Evolutionary conservation across 495 filamentous ascomycete species (phyloP), one percentile per base, ranked within the genome.

Genomic region (Glonium stellatum): DNA sequence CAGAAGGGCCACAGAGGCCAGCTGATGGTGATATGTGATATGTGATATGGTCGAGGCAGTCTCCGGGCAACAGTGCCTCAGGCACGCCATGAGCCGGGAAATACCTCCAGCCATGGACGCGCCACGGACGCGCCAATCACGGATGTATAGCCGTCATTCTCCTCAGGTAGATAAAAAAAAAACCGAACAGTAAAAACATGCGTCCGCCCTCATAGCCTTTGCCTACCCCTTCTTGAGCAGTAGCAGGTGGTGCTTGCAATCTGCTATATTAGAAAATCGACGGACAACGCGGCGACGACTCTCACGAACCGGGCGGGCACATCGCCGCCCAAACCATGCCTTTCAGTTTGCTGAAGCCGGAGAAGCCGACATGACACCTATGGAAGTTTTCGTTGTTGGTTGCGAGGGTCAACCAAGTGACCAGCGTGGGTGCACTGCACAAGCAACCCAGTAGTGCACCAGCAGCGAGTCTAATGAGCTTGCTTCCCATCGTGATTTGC

Each of bases 321-420:
- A 31, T 25, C 25, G 21, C 48, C 19, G 2, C 48, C 48, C 5
- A 8, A 22, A 9, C 48, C 23, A 12, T 22, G 25, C 25, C 48
- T 15, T 23, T 25, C 13, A 25, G 5, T 9, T 51, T 31, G 4
- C 25, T 22, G 21, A 23, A 51, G 48, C 48, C 48, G 48, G 48
- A 23, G 48, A 51, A 51, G 48, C 48, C 48, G 48, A 51, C 48
- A 22, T 31, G 21, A 25, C 25, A 27, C 21, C 21, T 51, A 51
- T 27, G 48, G 18, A 44, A 44, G 12, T 44, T 15, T 8, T 44
- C 12, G 39, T 44, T 11, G 39, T 13, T 18, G 39, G 10, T 44
- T 13, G 39, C 10, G 39, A 44, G 39, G 39, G 13, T 18, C 39
- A 44, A 44, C 39, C 39, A 44, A 44, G 27, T 44, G 39, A 13